phyloP scores from a whole-genome alignment of 2,329 filamentous ascomycete genomes.

The Neonectria coccinea region DNA sequence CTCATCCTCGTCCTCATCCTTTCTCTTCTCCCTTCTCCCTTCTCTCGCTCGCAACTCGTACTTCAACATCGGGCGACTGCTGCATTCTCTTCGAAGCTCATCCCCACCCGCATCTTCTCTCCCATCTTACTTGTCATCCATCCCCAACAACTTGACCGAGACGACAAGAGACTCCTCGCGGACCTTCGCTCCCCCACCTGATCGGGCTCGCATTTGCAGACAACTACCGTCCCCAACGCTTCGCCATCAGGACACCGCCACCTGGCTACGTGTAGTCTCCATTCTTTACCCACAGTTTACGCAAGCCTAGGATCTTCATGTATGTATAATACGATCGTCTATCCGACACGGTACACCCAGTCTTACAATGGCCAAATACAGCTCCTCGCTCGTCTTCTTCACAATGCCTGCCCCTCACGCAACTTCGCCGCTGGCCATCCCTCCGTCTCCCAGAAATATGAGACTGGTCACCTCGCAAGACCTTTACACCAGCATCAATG shows the following conservation, averaged over 20 bases:
- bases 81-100: slow-evolving; percentile 11
- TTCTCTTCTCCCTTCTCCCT: slow-evolving; percentile 3
- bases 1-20: background rate
- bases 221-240: slow-evolving; percentile 25
- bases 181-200: slow-evolving; percentile 8
- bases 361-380: slow-evolving; percentile 26
- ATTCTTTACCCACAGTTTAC: slow-evolving; percentile 43
- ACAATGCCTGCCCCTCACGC: slow-evolving; percentile 53
- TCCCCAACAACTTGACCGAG: slow-evolving; percentile 7
- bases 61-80: slow-evolving; percentile 20
- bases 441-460: slow-evolving; percentile 59
- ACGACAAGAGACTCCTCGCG: background rate
- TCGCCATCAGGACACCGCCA: slow-evolving; percentile 31
- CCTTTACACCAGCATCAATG: slow-evolving; percentile 65
- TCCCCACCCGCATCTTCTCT: background rate
- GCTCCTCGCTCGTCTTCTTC: slow-evolving; percentile 13
- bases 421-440: slow-evolving; percentile 61
- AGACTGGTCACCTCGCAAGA: slow-evolving; percentile 61
- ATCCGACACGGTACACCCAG: background rate
- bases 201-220: slow-evolving; percentile 2
- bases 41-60: slow-evolving; percentile 13
- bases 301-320: slow-evolving; percentile 40
- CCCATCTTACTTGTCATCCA: background rate
- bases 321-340: slow-evolving; percentile 36
- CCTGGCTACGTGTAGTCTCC: slow-evolving; percentile 30